phyloP scores from a whole-genome alignment of 768 basidiomycete genomes.

The Gloeophyllum trabeum region DNA sequence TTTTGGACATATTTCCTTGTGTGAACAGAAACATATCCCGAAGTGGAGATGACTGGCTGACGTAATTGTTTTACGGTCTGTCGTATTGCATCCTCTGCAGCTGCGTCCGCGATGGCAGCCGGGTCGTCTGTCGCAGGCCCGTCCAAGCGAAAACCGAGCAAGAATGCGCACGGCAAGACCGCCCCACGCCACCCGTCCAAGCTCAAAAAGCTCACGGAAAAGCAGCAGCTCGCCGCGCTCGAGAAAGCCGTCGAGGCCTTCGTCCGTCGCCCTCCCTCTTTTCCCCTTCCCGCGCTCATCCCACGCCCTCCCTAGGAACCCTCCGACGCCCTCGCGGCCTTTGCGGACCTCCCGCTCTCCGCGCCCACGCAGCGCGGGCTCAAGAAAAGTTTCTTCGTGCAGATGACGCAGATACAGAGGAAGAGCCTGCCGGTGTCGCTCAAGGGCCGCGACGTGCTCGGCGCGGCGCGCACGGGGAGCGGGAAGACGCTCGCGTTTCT shows the following conservation, averaged over 20 bases:
- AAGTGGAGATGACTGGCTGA: too few species aligned
- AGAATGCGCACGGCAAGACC: neutral
- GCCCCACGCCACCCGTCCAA: neutral
- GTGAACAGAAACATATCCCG: too few species aligned
- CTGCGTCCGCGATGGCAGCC: neutral
- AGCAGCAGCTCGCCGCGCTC: neutral
- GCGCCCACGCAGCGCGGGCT: conserved; percentile 69
- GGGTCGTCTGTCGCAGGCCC: neutral
- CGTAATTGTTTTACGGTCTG: too few species aligned
- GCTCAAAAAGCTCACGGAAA: neutral
- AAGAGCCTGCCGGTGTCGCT: conserved; percentile 48
- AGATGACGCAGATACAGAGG: conserved; percentile 77
- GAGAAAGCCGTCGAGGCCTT: neutral
- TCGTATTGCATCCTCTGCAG: too few species aligned
- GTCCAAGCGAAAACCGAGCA: neutral
- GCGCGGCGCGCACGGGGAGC: conserved; percentile 60
- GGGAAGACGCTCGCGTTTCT: conserved; percentile 71
- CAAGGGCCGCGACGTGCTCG: conserved; percentile 55
- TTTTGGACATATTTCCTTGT: too few species aligned
- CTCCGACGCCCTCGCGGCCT: conserved; percentile 39
- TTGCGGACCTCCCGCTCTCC: conserved; percentile 72
- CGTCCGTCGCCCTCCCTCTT: neutral
- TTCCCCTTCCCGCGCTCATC: neutral
- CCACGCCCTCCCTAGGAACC: conserved; percentile 28
- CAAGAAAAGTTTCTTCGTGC: conserved; percentile 74